A percentile compares a stretch with the other conserved stretches of the same genome.
These are phyloP conservation scores for Metschnikowia lachancei DNA, from an alignment of 805 yeast species.

Conservation along the genomic window DNA sequence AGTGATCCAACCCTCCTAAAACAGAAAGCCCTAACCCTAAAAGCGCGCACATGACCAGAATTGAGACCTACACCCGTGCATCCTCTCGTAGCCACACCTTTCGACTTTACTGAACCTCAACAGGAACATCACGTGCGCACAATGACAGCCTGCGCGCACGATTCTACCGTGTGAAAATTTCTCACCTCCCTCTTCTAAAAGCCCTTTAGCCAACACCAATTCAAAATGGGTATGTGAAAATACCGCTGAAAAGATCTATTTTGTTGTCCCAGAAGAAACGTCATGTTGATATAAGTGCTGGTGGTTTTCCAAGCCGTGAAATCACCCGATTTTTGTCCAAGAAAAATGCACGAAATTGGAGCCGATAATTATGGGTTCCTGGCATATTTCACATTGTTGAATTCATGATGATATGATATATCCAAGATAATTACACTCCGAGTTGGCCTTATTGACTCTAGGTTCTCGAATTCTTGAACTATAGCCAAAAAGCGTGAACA, in stretches of 20 bases:
- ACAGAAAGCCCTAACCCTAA: conserved; percentile 19
- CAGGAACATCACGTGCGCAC: conserved; percentile 13
- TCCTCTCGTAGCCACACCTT: background rate
- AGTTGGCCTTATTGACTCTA: too few relatives aligned
- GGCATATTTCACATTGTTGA: too few relatives aligned
- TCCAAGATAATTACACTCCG: too few relatives aligned
- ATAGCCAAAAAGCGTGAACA: too few relatives aligned
- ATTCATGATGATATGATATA: too few relatives aligned
- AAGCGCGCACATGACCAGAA: conserved; percentile 16
- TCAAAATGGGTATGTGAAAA: conserved; percentile 23
- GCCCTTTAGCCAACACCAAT: conserved; percentile 13
- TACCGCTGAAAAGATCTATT: background rate
- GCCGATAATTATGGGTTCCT: too few relatives aligned
- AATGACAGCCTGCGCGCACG: conserved; percentile 8
- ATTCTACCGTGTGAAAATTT: conserved; percentile 19
- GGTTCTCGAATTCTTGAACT: too few relatives aligned
- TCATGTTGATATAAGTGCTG: background rate
- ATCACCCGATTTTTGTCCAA: background rate
- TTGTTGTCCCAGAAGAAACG: background rate
- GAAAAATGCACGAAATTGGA: background rate
- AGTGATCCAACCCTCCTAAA: too few relatives aligned
- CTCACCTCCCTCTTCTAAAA: conserved; percentile 12
- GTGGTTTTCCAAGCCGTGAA: background rate
- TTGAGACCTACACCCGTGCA: conserved; percentile 3
- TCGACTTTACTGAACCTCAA: background rate